Evolutionary conservation across 257 asterid genomes (phyloP), one percentile per base, ranked within the genome.

Genomic region (Fraxinus excelsior): DNA sequence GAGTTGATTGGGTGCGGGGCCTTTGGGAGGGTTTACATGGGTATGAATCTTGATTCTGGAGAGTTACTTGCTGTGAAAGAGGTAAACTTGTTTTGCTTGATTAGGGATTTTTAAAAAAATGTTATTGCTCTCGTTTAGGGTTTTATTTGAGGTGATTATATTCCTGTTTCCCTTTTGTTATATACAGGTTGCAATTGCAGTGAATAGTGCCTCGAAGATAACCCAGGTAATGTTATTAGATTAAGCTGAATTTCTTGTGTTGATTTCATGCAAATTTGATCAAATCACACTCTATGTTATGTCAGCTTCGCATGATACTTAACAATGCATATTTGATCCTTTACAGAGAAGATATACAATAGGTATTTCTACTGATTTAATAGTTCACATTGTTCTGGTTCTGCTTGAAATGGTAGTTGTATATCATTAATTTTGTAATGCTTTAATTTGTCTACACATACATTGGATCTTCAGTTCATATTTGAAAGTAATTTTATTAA

Each of bases 11-110:
- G 96, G 7, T 85, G 89, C 68, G 96, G 96, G 49, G 96, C 91
- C 31, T 89, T 87, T 74, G 96, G 96, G 40, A 88, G 90, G 78
- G 96, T 91, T 28, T 85, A 87, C 80, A 89, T 91, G 94, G 96
- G 96, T 78, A 87, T 91, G 96, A 87, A 91, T 85, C 88, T 89
- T n/a, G 92, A 89, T 84, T 89, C 96, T 0, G 96, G 96, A 40
- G 94, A 91, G 81, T 86, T 91, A 80, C 86, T 91, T 23, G 96
- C 96, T 35, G 92, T 91, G 8, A 86, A 86, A 83, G 84, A 86
- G 88, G 90, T 86, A 1, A 23, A 28, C 74, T n/a, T 1, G 13
- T 40, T 35, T 35, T 8, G 66, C 26, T 25, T 65, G 7, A 40
- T 16, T 3, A 2, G 19, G 53, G 51, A 16, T 29, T 16, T 37